Conservation (phyloP, 176 grass and related monocot species). For the Oryza officinalis region DNA sequence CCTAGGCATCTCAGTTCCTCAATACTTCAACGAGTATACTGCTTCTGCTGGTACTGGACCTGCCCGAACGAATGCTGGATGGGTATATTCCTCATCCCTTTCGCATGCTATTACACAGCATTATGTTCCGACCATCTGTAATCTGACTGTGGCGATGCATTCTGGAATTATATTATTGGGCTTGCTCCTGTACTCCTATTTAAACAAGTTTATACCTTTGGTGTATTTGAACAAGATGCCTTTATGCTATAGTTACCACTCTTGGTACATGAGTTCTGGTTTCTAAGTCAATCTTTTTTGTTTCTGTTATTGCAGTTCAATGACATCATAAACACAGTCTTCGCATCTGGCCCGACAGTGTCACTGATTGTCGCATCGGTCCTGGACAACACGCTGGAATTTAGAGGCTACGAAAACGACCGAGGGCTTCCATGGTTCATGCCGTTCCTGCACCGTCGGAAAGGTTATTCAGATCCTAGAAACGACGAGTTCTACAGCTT, state of each 20-base stretch:
- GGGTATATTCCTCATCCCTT: constrained; percentile 56
- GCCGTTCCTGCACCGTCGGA: constrained; percentile 49
- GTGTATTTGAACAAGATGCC: not conserved
- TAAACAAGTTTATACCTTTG: not conserved
- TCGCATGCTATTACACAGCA: not conserved
- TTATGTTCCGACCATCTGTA: not conserved
- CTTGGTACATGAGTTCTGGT: not conserved
- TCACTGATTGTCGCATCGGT: constrained; percentile 61
- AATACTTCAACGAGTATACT: constrained; percentile 87
- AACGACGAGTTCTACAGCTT: constrained; percentile 90
- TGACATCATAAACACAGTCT: constrained; percentile 90
- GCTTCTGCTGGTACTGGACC: constrained; percentile 66
- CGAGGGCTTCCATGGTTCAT: constrained; percentile 80
- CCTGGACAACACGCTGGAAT: constrained; percentile 81
- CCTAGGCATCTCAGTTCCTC: constrained; percentile 87
- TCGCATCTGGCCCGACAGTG: constrained; percentile 72
- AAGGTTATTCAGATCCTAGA: constrained; percentile 57
- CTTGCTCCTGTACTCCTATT: not conserved
- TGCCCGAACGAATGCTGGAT: constrained; percentile 85
- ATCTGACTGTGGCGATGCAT: not conserved
- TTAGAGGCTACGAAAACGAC: constrained; percentile 28
- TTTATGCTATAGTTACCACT: constrained; percentile 11
- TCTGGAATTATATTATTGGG: not conserved
- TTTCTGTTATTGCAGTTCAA: constrained; percentile 73
- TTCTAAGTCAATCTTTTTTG: not conserved